Evolutionary conservation across 495 filamentous ascomycete genomes (phyloP).

Genomic region (Aspergillus sparsus): DNA sequence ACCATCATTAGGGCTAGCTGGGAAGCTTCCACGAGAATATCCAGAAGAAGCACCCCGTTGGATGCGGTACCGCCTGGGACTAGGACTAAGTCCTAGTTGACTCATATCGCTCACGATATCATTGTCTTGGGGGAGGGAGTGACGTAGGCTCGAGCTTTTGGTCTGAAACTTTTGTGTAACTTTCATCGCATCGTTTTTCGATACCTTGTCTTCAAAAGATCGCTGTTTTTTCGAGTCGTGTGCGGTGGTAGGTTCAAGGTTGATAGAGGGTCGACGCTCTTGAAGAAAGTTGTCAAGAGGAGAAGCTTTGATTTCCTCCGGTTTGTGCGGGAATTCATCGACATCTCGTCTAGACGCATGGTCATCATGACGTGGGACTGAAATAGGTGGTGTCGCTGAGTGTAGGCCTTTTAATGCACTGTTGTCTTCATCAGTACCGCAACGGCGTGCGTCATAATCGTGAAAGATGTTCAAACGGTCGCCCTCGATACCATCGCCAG

Average conservation of each 20-base stretch:
- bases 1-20: slow-evolving; percentile 27
- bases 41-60: slow-evolving; percentile 35
- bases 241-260: slow-evolving; percentile 44
- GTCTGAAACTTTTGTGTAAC: slow-evolving; percentile 37
- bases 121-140: slow-evolving; percentile 41
- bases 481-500: slow-evolving; percentile 48
- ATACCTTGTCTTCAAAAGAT: slow-evolving; percentile 43
- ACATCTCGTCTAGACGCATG: slow-evolving; percentile 24
- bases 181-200: slow-evolving; percentile 33
- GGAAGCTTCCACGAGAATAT: slow-evolving; percentile 27
- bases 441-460: slow-evolving; percentile 42
- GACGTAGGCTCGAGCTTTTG: slow-evolving; percentile 44
- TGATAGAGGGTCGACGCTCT: slow-evolving; percentile 44
- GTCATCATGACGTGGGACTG: slow-evolving; percentile 45
- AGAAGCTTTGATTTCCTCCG: slow-evolving; percentile 43
- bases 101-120: slow-evolving; percentile 23
- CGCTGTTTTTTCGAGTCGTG: slow-evolving; percentile 40
- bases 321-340: slow-evolving; percentile 42
- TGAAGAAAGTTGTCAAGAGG: slow-evolving; percentile 48
- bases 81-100: slow-evolving; percentile 26
- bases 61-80: slow-evolving; percentile 26
- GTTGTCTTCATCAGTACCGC: slow-evolving; percentile 50
- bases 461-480: slow-evolving; percentile 46
- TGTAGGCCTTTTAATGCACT: slow-evolving; percentile 49
- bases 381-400: slow-evolving; percentile 50